Conservation (phyloP, 768 basidiomycete species). For the Lyophyllum shimeji region DNA sequence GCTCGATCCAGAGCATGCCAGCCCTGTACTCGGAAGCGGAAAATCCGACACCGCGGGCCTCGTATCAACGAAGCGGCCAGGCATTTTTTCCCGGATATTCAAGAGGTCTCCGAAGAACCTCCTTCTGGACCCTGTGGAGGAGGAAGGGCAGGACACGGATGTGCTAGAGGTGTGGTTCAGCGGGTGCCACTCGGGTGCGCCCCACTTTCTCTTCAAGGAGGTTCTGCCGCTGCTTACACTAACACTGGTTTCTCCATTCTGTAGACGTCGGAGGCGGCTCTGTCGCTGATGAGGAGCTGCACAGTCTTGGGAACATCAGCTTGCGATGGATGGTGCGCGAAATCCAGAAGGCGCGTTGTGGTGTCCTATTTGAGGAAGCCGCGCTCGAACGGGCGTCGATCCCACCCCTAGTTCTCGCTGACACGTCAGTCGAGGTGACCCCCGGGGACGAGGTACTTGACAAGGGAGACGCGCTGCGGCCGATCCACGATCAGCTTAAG, state of each 20-base stretch:
- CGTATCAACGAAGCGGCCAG: conserved; percentile 4
- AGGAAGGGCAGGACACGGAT: conserved; percentile 32
- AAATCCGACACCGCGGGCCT: conserved; percentile 5
- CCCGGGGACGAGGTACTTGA: conserved; percentile 21
- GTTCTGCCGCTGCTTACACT: no score
- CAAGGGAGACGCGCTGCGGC: conserved; percentile 42
- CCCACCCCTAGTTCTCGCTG: conserved; percentile 10
- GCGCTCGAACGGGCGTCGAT: conserved; percentile 49
- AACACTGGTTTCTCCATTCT: no score
- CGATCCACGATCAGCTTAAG: conserved; percentile 53
- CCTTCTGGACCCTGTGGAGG: conserved; percentile 4
- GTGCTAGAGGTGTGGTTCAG: conserved; percentile 82
- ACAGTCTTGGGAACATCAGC: conserved; percentile 57
- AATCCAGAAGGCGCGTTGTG: conserved; percentile 54
- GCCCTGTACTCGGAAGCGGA: conserved; percentile 5
- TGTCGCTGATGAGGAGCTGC: conserved; percentile 39
- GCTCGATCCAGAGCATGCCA: conserved; percentile 27
- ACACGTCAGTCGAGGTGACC: conserved; percentile 9
- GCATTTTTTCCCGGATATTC: conserved; percentile 1
- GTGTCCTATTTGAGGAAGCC: conserved; percentile 52
- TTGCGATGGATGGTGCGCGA: conserved; percentile 83
- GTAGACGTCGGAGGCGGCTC: conserved; percentile 73
- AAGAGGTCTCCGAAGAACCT: conserved; percentile 6
- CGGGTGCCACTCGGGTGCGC: conserved; percentile 69
- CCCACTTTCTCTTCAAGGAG: not conserved